Evolutionary conservation across 352 stramenopile genomes (phyloP).

Genomic region (Pythium angustatum): DNA sequence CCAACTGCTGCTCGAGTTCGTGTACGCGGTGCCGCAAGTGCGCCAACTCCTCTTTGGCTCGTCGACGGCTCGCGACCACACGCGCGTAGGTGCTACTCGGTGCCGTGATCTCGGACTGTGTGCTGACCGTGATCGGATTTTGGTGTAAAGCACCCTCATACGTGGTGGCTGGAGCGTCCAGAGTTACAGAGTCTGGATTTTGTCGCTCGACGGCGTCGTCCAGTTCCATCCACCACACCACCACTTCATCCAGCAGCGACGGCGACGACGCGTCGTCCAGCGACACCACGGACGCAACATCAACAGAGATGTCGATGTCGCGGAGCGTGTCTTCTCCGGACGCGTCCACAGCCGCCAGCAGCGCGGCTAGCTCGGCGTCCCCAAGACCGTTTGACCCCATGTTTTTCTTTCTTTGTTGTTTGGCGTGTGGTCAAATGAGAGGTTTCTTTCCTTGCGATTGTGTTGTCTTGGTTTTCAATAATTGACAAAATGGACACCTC

Average conservation of each 20-base stretch:
- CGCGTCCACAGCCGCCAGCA: constrained; percentile 4
- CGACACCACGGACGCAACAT: too few species aligned
- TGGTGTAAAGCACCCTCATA: too few species aligned
- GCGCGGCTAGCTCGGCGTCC: constrained; percentile 2
- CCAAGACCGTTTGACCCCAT: too few species aligned
- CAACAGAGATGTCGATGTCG: too few species aligned
- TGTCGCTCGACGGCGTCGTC: background rate
- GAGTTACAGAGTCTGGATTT: background rate
- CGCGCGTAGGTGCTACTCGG: constrained; percentile 1
- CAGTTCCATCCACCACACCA: background rate
- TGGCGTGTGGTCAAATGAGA: too few species aligned
- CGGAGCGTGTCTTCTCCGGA: too few species aligned
- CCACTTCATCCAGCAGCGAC: background rate
- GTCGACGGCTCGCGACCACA: constrained; percentile 7
- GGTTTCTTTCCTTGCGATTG: too few species aligned
- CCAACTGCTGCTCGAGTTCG: constrained; percentile 7
- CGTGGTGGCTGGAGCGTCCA: too few species aligned
- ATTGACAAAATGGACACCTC: too few species aligned
- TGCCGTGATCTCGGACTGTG: too few species aligned
- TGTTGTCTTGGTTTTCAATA: too few species aligned
- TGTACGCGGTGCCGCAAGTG: constrained; percentile 10
- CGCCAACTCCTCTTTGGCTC: constrained; percentile 11
- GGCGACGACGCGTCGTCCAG: background rate
- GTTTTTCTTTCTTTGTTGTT: background rate
- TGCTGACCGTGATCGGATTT: too few species aligned